These are phyloP conservation scores for Barnettozyma botsteinii DNA, from an alignment of 805 yeast genomes.

Conservation along the genomic window DNA sequence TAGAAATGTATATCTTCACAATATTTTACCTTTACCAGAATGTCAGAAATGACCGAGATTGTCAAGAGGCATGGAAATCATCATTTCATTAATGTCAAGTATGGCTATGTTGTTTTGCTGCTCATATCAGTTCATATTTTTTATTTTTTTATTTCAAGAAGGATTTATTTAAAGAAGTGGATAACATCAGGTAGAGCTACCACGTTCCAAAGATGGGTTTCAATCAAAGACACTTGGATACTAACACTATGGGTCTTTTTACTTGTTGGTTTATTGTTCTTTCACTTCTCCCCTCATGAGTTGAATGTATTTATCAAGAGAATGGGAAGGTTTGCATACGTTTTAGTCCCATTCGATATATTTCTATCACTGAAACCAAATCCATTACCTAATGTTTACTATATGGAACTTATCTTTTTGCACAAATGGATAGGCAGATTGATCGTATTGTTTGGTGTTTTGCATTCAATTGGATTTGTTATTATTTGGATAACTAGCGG, in stretches of 20 bases:
- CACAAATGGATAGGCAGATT: constrained; percentile 72
- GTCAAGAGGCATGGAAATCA: constrained; percentile 43
- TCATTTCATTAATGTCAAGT: constrained; percentile 53
- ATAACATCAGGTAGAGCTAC: constrained; percentile 34
- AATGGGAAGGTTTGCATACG: constrained; percentile 55
- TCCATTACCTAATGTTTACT: constrained; percentile 41
- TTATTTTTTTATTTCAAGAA: constrained; percentile 30
- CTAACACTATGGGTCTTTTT: constrained; percentile 32
- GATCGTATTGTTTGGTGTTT: constrained; percentile 37
- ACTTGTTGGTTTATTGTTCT: constrained; percentile 28
- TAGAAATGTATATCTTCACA: no score
- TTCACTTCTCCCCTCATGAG: constrained; percentile 30
- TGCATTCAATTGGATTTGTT: constrained; percentile 51
- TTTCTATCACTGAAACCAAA: constrained; percentile 52
- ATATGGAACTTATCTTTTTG: constrained; percentile 47
- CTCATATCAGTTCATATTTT: constrained; percentile 37
- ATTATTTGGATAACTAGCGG: constrained; percentile 41
- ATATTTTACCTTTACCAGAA: no score
- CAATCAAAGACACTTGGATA: constrained; percentile 31
- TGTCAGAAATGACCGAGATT: constrained; percentile 6
- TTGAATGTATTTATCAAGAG: constrained; percentile 43
- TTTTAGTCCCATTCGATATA: constrained; percentile 52
- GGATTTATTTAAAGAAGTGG: constrained; percentile 33
- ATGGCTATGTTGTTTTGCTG: constrained; percentile 49
- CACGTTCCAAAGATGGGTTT: constrained; percentile 27